These are phyloP conservation scores for Acer campestre DNA, from an alignment of 345 rosid genomes.

Conservation along the genomic window DNA sequence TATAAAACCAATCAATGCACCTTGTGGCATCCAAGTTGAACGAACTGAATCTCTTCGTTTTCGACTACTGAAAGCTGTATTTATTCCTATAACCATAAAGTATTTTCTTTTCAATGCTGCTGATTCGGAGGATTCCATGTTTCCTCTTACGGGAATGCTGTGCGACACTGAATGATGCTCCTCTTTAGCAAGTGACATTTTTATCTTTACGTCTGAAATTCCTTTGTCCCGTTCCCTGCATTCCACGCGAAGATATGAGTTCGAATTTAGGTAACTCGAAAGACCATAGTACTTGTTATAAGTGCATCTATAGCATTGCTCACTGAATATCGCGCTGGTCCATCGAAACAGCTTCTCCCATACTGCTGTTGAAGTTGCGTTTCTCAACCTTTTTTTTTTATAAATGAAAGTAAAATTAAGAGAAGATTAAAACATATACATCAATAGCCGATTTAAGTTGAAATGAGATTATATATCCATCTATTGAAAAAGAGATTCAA, in stretches of 20 bases:
- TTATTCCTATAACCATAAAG: constrained; percentile 87
- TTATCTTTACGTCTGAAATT: constrained; percentile 48
- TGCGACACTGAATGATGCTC: constrained; percentile 32
- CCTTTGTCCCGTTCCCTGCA: constrained; percentile 52
- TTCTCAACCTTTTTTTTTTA: constrained; percentile 42
- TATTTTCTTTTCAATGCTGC: constrained; percentile 41
- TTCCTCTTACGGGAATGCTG: constrained; percentile 19
- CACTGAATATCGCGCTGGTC: constrained; percentile 35
- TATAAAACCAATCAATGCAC: constrained; percentile 35
- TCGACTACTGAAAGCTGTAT: constrained; percentile 83
- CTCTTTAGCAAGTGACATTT: constrained; percentile 49
- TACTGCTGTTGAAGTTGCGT: constrained; percentile 34
- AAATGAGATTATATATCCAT: background rate
- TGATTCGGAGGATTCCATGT: constrained; percentile 19
- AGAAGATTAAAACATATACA: constrained; percentile 12
- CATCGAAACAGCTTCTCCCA: constrained; percentile 22
- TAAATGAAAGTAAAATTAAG: constrained; percentile 22
- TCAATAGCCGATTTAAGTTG: background rate
- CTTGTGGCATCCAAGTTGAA: constrained; percentile 95
- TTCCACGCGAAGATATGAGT: constrained; percentile 7
- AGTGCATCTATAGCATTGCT: constrained; percentile 22
- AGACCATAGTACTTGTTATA: background rate
- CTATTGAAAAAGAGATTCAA: background rate
- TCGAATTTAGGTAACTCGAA: constrained; percentile 8
- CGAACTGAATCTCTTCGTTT: constrained; percentile 85